Evolutionary conservation across 2,329 filamentous ascomycete species (phyloP).

Genomic region (Bipolaris bicolor): DNA sequence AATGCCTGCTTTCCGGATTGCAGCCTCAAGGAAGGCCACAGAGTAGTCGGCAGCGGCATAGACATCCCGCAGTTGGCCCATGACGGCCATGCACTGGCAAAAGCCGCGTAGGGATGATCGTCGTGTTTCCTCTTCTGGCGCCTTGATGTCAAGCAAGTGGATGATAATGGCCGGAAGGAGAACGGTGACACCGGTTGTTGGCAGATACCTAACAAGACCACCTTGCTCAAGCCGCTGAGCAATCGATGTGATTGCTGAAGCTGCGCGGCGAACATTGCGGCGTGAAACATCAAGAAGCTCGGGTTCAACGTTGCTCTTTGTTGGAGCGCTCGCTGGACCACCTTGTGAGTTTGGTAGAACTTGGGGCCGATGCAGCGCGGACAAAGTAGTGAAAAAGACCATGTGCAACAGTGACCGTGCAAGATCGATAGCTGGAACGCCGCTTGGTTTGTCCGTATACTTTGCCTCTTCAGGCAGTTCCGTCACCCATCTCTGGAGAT

Average conservation of each 20-base stretch:
- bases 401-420: slow-evolving; percentile 90
- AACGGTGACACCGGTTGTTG: slow-evolving; percentile 89
- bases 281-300: slow-evolving; percentile 84
- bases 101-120: slow-evolving; percentile 79
- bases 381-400: slow-evolving; percentile 90
- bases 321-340: slow-evolving; percentile 54
- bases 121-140: slow-evolving; percentile 72
- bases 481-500: slow-evolving; percentile 78
- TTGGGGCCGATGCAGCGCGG: slow-evolving; percentile 87
- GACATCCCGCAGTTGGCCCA: slow-evolving; percentile 84
- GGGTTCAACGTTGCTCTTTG: slow-evolving; percentile 49
- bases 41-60: slow-evolving; percentile 96
- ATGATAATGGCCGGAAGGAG: slow-evolving; percentile 93
- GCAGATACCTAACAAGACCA: slow-evolving; percentile 78
- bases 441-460: slow-evolving; percentile 66
- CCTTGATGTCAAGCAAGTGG: slow-evolving; percentile 90
- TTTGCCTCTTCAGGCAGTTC: slow-evolving; percentile 74
- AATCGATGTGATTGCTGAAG: slow-evolving; percentile 83
- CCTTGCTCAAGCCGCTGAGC: slow-evolving; percentile 75
- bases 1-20: slow-evolving; percentile 84
- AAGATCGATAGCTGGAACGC: slow-evolving; percentile 65
- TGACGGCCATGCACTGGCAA: slow-evolving; percentile 89
- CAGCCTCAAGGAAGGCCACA: slow-evolving; percentile 92
- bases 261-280: slow-evolving; percentile 80
- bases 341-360: slow-evolving; percentile 77